Evolutionary conservation across 108 stramenopile genomes (phyloP), one percentile per base, ranked within the genome.

Genomic region (Nitzschia putrida): DNA sequence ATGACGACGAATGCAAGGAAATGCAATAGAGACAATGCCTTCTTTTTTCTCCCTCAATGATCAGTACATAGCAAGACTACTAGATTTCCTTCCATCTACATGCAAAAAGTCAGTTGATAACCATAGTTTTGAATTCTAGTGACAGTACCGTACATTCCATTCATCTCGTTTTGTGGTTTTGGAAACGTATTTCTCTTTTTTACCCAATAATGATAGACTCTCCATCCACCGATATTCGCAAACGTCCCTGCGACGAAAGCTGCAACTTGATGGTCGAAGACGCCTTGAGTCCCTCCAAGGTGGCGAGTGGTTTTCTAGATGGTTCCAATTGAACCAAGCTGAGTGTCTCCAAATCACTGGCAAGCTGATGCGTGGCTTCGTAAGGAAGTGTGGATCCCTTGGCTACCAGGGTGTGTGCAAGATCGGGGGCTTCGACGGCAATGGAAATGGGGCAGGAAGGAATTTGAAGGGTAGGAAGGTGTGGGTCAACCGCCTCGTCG

Each of bases 301-400:
- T 77, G 5, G 64, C 69, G 50, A 77, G 57, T 21, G 73, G 49
- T 47, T 71, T 77, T 65, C 57, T 44, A 69, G 69, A 24, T 13
- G 16, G 45, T 22, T 64, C 39, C 53, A 74, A 39, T 56, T 77
- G 76, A 50, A 73, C 61, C 18, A 77, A 54, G 14, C 66, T 57
- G 8, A 71, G 8, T 13, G 76, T n/a, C 12, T 26, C 21, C 11
- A 50, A n/a, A 18, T 34, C 39, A 23, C 18, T 24, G 9, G 43
- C 38, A 8, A 61, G 13, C 56, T 77, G 57, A 59, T 71, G 68
- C 8, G 25, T 65, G 3, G 56, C 76, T 14, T 60, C 10, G 20
- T 52, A 76, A 3, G 79, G 79, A 37, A 80, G 50, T 14, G 79
- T 73, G 7, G 73, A 70, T 25, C 79, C 79, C 21, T 66, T 45